These are phyloP conservation scores for Sporormia fimetaria DNA, from an alignment of 495 filamentous ascomycete species.

Conservation along the genomic window DNA sequence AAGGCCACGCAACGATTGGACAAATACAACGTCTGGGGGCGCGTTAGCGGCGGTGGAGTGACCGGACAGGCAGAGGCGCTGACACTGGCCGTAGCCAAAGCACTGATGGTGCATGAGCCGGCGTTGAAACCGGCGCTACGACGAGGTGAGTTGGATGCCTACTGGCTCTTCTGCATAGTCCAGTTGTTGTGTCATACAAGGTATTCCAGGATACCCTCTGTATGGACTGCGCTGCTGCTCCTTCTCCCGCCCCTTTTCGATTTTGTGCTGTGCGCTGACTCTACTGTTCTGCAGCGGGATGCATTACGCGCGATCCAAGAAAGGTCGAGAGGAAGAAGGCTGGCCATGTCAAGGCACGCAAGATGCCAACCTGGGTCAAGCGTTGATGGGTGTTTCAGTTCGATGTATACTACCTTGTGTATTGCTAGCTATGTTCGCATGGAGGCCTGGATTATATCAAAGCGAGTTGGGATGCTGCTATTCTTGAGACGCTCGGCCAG, in stretches of 20 bases:
- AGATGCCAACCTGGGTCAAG: conserved; percentile 98
- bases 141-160: conserved; percentile 55
- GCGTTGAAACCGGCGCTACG: conserved; percentile 75
- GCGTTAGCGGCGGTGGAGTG: conserved; percentile 70
- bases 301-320: conserved; percentile 81
- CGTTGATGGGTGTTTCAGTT: conserved; percentile 39
- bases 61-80: conserved; percentile 95
- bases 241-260: too few species aligned
- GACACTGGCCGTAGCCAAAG: conserved; percentile 83
- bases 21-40: conserved; percentile 94
- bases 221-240: too few species aligned
- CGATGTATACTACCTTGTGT: conserved; percentile 19
- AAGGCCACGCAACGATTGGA: conserved; percentile 71
- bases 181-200: too few species aligned
- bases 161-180: background rate
- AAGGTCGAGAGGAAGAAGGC: conserved; percentile 97
- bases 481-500: too few species aligned
- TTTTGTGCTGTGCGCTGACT: conserved; percentile 17
- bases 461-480: too few species aligned
- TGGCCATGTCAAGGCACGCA: conserved; percentile 87
- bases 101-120: conserved; percentile 80
- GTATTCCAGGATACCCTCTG: too few species aligned
- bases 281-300: conserved; percentile 56
- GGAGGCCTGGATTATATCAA: background rate
- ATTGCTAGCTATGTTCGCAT: conserved; percentile 4